Evolutionary conservation across 2,329 filamentous ascomycete species (phyloP).

Genomic region (Onygenales sp.): DNA sequence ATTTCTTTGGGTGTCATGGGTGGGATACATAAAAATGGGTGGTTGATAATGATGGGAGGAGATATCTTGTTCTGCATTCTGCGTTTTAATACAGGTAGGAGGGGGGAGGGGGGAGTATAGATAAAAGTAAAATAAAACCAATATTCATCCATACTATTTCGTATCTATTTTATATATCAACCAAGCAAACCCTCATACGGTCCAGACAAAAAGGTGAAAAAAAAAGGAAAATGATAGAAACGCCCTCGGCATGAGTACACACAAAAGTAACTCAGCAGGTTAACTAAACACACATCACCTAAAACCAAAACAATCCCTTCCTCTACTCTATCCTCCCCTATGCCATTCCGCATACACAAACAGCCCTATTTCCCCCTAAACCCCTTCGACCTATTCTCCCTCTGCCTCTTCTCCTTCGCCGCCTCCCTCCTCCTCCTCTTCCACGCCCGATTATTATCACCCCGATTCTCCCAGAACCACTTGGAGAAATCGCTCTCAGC

Average conservation of each 20-base stretch:
- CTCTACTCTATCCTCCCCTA: neutral
- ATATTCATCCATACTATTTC: too few species aligned
- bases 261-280: neutral
- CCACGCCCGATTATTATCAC: constrained; percentile 42
- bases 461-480: constrained; percentile 50
- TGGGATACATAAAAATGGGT: too few species aligned
- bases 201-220: too few species aligned
- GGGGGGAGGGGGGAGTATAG: too few species aligned
- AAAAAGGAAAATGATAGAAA: too few species aligned
- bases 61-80: too few species aligned
- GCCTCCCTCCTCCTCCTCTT: constrained; percentile 49
- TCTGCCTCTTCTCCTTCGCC: constrained; percentile 50
- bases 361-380: constrained; percentile 7
- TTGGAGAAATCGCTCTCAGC: constrained; percentile 51
- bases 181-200: too few species aligned
- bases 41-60: too few species aligned
- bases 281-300: neutral
- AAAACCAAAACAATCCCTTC: neutral
- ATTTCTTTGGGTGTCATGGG: too few species aligned
- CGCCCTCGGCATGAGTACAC: neutral
- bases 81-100: too few species aligned
- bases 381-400: constrained; percentile 48
- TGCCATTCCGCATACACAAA: neutral
- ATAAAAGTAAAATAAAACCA: too few species aligned
- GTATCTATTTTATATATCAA: too few species aligned